Evolutionary conservation across 805 yeast species (phyloP), one percentile per base, ranked within the genome.

Genomic region (Nakazawaea ernobii): DNA sequence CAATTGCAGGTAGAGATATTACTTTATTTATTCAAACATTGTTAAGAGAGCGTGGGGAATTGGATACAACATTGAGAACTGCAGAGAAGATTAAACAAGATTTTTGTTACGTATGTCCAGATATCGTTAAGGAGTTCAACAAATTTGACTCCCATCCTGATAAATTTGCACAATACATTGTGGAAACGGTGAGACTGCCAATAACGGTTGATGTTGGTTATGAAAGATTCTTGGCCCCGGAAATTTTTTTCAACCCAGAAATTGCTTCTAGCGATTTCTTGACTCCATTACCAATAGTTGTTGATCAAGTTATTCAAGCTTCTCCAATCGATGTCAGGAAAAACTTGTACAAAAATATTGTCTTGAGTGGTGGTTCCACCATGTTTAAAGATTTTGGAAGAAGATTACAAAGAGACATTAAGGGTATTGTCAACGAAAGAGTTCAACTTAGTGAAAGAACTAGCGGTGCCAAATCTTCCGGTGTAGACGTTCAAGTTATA

Each of bases 341-440:
- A 69, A 96, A 95, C 50, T 77, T 94, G 50, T 94, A 94, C 72
- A 88, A 84, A 68, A 94, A 94, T 68, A 94, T 94, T 61, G 99
- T 94, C 15, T 75, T 94, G 48, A 85, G 95, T 46, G 99, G 99
- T 59, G 99, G 99, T 40, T 90, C 97, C 2, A 94, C 99, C 8
- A 94, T 94, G 99, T 94, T 94, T 69, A 90, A 90, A 62, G 98
- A 94, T 66, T 94, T 94, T 62, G 98, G 98, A 40, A 86, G 98
- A 71, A 82, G 99, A 69, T 75, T 94, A 58, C 99, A 94, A 70
- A 85, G 97, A 69, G 99, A 94, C 67, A 73, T 94, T 59, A 88
- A 89, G 69, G 66, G 78, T 10, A 74, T 94, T 55, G 98, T 91
- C 26, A 91, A 87, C 60, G 90, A 86, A 53, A 83, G 99, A 69